Evolutionary conservation across 2,329 filamentous ascomycete species (phyloP).

Genomic region (Elsinoe arachidis): DNA sequence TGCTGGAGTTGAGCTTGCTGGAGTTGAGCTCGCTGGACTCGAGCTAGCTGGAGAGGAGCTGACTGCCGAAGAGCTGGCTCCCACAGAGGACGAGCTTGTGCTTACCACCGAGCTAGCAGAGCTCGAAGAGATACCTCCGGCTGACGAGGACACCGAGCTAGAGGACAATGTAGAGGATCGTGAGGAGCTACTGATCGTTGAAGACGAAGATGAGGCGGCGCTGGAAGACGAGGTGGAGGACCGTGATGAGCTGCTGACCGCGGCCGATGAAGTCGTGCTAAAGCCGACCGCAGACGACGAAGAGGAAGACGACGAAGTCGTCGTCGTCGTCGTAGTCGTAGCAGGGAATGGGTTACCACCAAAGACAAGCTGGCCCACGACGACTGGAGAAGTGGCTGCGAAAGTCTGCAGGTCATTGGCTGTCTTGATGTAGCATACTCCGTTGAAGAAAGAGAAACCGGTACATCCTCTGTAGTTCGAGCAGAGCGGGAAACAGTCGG

Average conservation of each 20-base stretch:
- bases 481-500: neutral
- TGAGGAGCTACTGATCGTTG: neutral
- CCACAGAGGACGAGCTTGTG: neutral
- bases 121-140: no score
- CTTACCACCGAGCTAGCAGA: neutral
- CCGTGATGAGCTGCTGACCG: no score
- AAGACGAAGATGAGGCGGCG: neutral
- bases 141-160: neutral
- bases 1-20: neutral
- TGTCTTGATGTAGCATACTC: slow-evolving; percentile 2
- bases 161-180: neutral
- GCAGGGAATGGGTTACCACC: neutral
- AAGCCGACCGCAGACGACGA: no score
- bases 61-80: neutral
- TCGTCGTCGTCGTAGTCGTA: neutral
- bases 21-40: neutral
- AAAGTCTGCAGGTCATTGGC: neutral
- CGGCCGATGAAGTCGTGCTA: no score
- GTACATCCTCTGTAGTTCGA: neutral
- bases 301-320: no score
- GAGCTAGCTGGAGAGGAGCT: neutral
- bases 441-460: slow-evolving; percentile 2
- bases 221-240: no score
- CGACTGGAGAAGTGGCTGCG: neutral
- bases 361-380: neutral